These are phyloP conservation scores for Fusarium illudens DNA, from an alignment of 2,329 filamentous ascomycete species.

Conservation along the genomic window DNA sequence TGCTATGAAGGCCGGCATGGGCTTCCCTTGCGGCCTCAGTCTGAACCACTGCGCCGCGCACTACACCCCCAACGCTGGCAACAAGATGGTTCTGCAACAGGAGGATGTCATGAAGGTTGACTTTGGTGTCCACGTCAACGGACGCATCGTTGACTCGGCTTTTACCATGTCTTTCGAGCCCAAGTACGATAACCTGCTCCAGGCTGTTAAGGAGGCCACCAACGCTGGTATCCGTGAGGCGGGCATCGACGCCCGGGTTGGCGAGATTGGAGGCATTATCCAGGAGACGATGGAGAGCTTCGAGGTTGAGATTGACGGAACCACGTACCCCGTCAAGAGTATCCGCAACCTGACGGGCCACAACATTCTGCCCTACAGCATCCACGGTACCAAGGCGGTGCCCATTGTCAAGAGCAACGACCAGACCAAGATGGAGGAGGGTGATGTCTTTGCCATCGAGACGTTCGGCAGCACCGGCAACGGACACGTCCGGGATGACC, in stretches of 20 bases:
- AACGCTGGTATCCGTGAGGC: slow-evolving; percentile 86
- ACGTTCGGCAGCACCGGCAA: slow-evolving; percentile 95
- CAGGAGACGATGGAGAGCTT: slow-evolving; percentile 95
- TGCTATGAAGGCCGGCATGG: slow-evolving; percentile 80
- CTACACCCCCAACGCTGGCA: slow-evolving; percentile 87
- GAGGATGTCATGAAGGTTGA: slow-evolving; percentile 86
- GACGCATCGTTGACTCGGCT: slow-evolving; percentile 81
- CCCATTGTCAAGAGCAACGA: slow-evolving; percentile 91
- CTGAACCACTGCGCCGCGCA: slow-evolving; percentile 88
- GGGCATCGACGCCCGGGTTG: slow-evolving; percentile 89
- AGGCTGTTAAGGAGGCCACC: slow-evolving; percentile 77
- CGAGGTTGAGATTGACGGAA: slow-evolving; percentile 83
- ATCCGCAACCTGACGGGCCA: slow-evolving; percentile 91
- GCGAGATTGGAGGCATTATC: slow-evolving; percentile 83
- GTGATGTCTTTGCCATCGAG: slow-evolving; percentile 94
- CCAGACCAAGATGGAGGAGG: slow-evolving; percentile 97
- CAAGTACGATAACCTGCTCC: slow-evolving; percentile 77
- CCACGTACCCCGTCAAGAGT: slow-evolving; percentile 80
- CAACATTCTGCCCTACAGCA: slow-evolving; percentile 87
- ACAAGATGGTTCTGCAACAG: slow-evolving; percentile 76
- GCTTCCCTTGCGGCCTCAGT: slow-evolving; percentile 85
- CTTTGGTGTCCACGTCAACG: slow-evolving; percentile 83
- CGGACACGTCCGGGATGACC: slow-evolving; percentile 86
- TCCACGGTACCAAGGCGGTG: slow-evolving; percentile 92
- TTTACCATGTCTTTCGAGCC: slow-evolving; percentile 82